phyloP scores from a whole-genome alignment of 441 rosid species.

The Eruca vesicaria region DNA sequence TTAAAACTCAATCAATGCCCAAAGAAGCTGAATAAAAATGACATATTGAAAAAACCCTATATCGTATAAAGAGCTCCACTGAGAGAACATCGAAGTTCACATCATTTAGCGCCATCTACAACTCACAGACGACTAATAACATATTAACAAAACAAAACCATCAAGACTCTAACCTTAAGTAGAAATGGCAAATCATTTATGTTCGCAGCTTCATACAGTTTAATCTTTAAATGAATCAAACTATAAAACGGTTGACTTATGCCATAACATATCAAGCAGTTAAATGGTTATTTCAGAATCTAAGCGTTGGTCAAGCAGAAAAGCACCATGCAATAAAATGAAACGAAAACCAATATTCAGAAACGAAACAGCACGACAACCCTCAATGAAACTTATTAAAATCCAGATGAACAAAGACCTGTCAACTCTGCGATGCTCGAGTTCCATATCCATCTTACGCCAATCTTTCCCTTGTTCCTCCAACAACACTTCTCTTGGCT shows the following conservation, averaged over 20 bases:
- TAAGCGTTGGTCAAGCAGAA: background rate
- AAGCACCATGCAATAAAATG: background rate
- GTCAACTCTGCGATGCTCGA: constrained; percentile 76
- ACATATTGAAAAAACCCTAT: background rate
- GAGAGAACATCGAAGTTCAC: background rate
- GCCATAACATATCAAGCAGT: background rate
- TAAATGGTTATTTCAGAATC: background rate
- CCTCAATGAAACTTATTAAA: background rate
- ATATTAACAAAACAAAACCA: background rate
- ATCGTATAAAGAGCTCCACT: background rate
- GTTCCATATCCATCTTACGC: constrained; percentile 84
- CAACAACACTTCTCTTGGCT: constrained; percentile 85
- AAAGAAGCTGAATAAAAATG: background rate
- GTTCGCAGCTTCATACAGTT: background rate
- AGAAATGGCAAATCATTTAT: background rate
- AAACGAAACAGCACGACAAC: background rate
- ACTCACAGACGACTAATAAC: background rate
- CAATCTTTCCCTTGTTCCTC: constrained; percentile 87
- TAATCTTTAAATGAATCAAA: background rate
- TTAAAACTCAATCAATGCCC: background rate
- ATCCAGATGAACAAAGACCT: constrained; percentile 45
- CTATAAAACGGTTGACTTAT: background rate
- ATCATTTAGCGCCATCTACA: background rate
- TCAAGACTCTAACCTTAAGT: background rate
- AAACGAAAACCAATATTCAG: background rate